Evolutionary conservation across 1,139 yeast genomes (phyloP), one percentile per base, ranked within the genome.

Genomic region (Taphrina deformans): DNA sequence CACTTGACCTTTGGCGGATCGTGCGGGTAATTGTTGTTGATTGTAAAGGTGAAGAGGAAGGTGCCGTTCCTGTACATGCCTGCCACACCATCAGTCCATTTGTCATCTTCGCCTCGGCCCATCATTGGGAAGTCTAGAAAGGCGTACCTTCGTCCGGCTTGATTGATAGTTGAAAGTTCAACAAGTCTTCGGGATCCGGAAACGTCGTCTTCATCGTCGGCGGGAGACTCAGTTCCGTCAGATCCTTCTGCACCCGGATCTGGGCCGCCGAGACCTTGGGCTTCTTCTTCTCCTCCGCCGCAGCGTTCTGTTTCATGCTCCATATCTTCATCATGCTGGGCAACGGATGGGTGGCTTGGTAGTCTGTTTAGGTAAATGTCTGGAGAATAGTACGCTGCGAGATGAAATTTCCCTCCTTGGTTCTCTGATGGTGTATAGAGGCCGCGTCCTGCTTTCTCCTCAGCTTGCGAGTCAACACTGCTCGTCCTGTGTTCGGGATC

Each of bases 71-170:
- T 76, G 75, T 92, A 93, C 74, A 82, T 84, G 14, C 69, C 68
- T 66, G n/a, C n/a, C 6, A 14, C 7, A n/a, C 14, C 45, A 40
- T 40, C 45, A 40, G 45, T 24, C 44, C 16, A n/a, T 18, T 7
- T 5, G 14, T 7, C 45, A 14, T 40, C 45, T 40, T n/a, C 14
- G 45, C 45, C 14, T 40, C 21, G 16, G n/a, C 14, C 45, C 7
- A n/a, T 55, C 10, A 16, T n/a, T n/a, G n/a, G n/a, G n/a, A n/a
- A n/a, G n/a, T n/a, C n/a, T n/a, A n/a, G n/a, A n/a, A n/a, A n/a
- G n/a, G n/a, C n/a, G n/a, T n/a, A 66, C 98, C 98, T 72, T 87
- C 91, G 69, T 84, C 88, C 0, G 99, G 98, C 38, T 72, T 75
- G 23, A 92, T 82, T 12, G 73, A 72, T 21, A 93, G 80, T 55